Conservation (phyloP, 1,284 basidiomycete species). For the Moniliella sp. region DNA sequence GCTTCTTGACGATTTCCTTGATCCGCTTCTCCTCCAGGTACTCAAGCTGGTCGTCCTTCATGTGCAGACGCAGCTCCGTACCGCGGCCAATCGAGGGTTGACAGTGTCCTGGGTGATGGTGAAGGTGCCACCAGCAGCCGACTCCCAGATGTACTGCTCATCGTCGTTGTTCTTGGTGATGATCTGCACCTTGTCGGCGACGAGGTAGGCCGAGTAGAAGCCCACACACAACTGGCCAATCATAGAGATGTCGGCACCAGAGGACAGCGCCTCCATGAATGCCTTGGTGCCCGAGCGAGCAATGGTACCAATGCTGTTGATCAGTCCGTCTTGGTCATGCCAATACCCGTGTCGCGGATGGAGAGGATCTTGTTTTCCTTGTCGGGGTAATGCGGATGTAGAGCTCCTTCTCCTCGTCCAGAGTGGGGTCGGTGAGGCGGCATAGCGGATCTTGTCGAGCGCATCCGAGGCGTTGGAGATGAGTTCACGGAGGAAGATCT, state of each 20-base stretch:
- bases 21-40: constrained; percentile 98
- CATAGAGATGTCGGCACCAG: constrained; percentile 47
- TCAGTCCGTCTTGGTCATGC: constrained; percentile 43
- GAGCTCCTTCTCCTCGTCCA: constrained; percentile 30
- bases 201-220: constrained; percentile 99
- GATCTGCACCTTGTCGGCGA: constrained; percentile 90
- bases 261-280: constrained; percentile 74
- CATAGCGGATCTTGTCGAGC: constrained; percentile 33
- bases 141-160: constrained; percentile 99
- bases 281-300: constrained; percentile 90
- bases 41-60: constrained; percentile 97
- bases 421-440: constrained; percentile 30
- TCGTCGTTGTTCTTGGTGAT: constrained; percentile 99
- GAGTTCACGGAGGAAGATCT: constrained; percentile 32
- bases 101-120: constrained; percentile 84
- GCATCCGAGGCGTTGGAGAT: constrained; percentile 31
- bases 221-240: constrained; percentile 84
- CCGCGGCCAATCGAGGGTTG: constrained; percentile 78
- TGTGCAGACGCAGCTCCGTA: constrained; percentile 74
- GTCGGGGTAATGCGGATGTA: constrained; percentile 41
- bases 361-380: constrained; percentile 73
- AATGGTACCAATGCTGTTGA: constrained; percentile 98
- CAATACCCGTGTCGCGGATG: constrained; percentile 88
- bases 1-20: constrained; percentile 99
- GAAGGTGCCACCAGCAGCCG: constrained; percentile 94